Evolutionary conservation across 345 rosid genomes (phyloP).

Genomic region (Noccaea caerulescens): DNA sequence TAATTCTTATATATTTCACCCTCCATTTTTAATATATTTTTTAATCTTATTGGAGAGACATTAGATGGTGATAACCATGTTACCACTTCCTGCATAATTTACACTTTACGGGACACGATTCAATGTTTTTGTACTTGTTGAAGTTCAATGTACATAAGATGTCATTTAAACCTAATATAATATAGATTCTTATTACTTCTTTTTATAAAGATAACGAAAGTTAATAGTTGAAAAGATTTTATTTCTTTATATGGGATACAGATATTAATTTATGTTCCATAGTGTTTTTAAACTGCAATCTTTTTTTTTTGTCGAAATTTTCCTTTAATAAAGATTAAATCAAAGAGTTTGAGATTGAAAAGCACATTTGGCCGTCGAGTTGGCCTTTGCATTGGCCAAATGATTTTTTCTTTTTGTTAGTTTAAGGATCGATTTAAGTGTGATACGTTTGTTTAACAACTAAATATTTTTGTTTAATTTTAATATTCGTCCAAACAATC

Average conservation of each 20-base stretch:
- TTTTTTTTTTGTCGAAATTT: background rate
- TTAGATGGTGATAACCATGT: slow-evolving; percentile 43
- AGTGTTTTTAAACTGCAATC: background rate
- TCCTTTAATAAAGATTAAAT: too few species aligned
- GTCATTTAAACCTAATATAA: slow-evolving; percentile 21
- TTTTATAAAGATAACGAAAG: slow-evolving; percentile 20
- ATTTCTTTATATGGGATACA: background rate
- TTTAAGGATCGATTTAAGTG: slow-evolving; percentile 14
- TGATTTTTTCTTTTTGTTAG: background rate
- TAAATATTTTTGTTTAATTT: background rate
- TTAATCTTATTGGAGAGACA: slow-evolving; percentile 18
- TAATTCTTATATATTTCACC: background rate
- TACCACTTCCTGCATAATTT: slow-evolving; percentile 33
- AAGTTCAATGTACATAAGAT: slow-evolving; percentile 36
- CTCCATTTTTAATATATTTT: background rate
- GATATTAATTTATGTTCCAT: background rate
- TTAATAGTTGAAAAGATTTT: background rate
- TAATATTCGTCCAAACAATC: background rate
- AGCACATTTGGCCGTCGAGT: too few species aligned
- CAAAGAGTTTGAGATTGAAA: too few species aligned
- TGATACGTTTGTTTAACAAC: slow-evolving; percentile 8
- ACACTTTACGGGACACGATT: slow-evolving; percentile 43
- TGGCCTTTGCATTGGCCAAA: too few species aligned
- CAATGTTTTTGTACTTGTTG: slow-evolving; percentile 39
- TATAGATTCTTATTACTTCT: slow-evolving; percentile 26